Percentiles rank a stretch among this genome's conserved stretches.
Conservation (phyloP, 768 basidiomycete species). For the Suillus variegatus region DNA sequence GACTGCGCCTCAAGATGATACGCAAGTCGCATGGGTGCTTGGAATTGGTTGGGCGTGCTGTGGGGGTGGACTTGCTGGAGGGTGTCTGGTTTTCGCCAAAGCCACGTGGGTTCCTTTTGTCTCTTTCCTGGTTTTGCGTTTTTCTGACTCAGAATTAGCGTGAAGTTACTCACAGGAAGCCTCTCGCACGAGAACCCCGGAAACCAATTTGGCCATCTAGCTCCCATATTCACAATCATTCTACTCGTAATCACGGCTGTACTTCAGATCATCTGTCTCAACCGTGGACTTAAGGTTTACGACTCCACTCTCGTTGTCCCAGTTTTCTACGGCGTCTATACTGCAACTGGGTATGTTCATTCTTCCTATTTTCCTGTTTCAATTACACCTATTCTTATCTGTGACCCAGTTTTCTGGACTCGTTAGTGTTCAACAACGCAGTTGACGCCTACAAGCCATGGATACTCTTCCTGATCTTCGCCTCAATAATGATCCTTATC, state of each 20-base stretch:
- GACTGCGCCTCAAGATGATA: conserved; percentile 82
- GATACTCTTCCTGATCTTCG: conserved; percentile 86
- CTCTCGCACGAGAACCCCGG: conserved; percentile 80
- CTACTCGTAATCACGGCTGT: conserved; percentile 72
- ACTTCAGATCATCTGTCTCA: conserved; percentile 88
- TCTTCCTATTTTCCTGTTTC: background rate
- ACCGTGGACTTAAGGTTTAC: conserved; percentile 86
- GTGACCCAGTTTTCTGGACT: conserved; percentile 54
- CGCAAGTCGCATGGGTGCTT: conserved; percentile 83
- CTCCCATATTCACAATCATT: conserved; percentile 75
- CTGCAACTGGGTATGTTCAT: conserved; percentile 66
- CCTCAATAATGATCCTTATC: conserved; percentile 85
- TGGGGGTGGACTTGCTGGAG: conserved; percentile 89
- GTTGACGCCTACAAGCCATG: conserved; percentile 85
- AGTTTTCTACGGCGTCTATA: conserved; percentile 93
- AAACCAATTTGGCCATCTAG: conserved; percentile 83
- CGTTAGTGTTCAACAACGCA: conserved; percentile 80
- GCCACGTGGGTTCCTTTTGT: conserved; percentile 27
- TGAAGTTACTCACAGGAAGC: conserved; percentile 75
- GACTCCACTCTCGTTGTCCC: conserved; percentile 92
- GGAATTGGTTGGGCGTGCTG: conserved; percentile 95
- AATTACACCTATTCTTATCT: conserved; percentile 12
- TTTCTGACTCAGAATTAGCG: conserved; percentile 42
- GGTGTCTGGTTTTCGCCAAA: conserved; percentile 83
- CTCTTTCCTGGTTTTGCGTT: conserved; percentile 5